Evolutionary conservation across 2,329 filamentous ascomycete genomes (phyloP), one percentile per base, ranked within the genome.

Genomic region (Phyllosticta citrichinensis): DNA sequence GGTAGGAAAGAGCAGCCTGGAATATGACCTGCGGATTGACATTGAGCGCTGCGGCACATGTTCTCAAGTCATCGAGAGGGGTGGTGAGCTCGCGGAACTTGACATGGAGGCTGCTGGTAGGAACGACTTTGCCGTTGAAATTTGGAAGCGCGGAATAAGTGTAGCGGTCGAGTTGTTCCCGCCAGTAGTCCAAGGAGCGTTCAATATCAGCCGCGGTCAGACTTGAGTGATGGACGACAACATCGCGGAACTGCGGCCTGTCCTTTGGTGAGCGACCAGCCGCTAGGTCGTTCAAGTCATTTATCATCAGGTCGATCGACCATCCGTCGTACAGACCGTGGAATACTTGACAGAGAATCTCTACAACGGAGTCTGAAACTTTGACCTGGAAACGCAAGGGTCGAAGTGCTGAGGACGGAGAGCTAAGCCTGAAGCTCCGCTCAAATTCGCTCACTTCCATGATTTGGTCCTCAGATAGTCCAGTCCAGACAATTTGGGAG

Each of bases 291-390:
- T 81, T 77, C 4, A 96, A 74, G 69, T 96, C 90, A 25, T 80
- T 75, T 14, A 89, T 69, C 0, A 95, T 73, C 30, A 93, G 77
- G 57, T 96, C 88, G 68, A 91, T 81, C 0, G 91, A 92, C 92
- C 92, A 97, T n/a, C 91, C 92, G 71, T 97, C 92, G 68, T 96
- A 97, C 0, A 95, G 71, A 0, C 89, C 85, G 73, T 97, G 92
- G 69, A 96, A 91, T 0, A 95, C 77, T 12, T 87, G 79, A 53
- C 89, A 71, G 3, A 75, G 66, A 33, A 55, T 64, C 61, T 4
- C 68, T 56, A 19, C 65, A 19, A 8, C 57, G 33, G 58, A 65
- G 56, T 12, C 66, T 12, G 33, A 57, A 17, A 63, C 56, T 24
- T 63, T 66, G 1, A 91, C 73, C 62, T 89, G 81, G n/a, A 91